phyloP scores from a whole-genome alignment of 305 asterid genomes.

The Solanum aculeatissimum region DNA sequence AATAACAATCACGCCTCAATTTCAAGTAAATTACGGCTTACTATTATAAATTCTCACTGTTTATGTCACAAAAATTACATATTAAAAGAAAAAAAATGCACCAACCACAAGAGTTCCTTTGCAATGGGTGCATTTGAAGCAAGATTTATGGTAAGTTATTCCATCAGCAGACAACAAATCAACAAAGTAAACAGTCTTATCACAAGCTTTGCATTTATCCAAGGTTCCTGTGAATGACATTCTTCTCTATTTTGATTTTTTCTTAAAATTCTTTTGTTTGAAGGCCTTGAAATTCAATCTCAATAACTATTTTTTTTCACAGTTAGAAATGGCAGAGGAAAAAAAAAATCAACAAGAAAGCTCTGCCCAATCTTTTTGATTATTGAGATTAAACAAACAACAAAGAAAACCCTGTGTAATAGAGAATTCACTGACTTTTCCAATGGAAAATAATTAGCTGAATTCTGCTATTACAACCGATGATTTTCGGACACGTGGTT shows the following conservation, averaged over 20 bases:
- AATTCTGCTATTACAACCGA: slow-evolving; percentile 20
- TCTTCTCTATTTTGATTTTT: not conserved
- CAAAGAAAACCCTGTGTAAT: slow-evolving; percentile 3
- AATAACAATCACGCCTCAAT: not conserved
- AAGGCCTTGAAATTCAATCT: not conserved
- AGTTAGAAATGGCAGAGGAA: not conserved
- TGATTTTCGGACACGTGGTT: slow-evolving; percentile 21
- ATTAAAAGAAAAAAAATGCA: slow-evolving; percentile 1
- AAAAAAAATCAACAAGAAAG: not conserved
- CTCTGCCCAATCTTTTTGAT: not conserved
- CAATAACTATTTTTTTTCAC: not conserved
- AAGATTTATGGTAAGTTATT: slow-evolving; percentile 55
- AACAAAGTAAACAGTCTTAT: slow-evolving; percentile 85
- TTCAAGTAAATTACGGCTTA: not conserved
- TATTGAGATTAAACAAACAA: slow-evolving; percentile 5
- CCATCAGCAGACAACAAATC: slow-evolving; percentile 92
- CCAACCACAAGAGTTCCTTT: slow-evolving; percentile 98
- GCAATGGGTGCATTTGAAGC: slow-evolving; percentile 97
- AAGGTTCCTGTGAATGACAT: slow-evolving; percentile 91
- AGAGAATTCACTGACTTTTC: not conserved
- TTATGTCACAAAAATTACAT: not conserved
- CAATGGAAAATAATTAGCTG: not conserved
- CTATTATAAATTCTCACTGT: not conserved
- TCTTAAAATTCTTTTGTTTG: not conserved
- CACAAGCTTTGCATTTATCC: slow-evolving; percentile 97